Evolutionary conservation across 495 filamentous ascomycete species (phyloP).

Genomic region (Hapsidospora chrysogenum): DNA sequence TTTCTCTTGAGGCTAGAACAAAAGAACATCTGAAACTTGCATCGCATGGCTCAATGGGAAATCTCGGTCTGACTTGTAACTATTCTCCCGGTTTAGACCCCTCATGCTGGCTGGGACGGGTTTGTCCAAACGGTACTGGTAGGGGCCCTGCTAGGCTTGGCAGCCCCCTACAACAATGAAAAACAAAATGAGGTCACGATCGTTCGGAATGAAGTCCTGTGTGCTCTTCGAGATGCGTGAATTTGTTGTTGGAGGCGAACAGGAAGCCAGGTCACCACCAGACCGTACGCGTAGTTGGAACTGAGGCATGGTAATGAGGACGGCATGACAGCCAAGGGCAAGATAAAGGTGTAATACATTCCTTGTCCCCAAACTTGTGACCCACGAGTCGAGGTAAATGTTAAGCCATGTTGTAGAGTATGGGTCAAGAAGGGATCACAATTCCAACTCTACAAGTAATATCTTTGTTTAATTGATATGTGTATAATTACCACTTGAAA

Average conservation of each 20-base stretch:
- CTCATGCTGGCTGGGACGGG: conserved; percentile 1
- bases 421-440: too few species aligned
- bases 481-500: too few species aligned
- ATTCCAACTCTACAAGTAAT: too few species aligned
- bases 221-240: background rate
- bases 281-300: too few species aligned
- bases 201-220: conserved; percentile 1
- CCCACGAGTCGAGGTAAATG: too few species aligned
- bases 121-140: conserved; percentile 1
- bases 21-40: conserved; percentile 1
- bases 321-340: too few species aligned
- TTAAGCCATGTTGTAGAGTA: too few species aligned
- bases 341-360: too few species aligned
- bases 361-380: too few species aligned
- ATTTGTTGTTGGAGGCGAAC: background rate
- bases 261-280: too few species aligned
- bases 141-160: conserved; percentile 2
- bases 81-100: background rate
- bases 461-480: too few species aligned
- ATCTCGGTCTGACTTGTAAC: conserved; percentile 3
- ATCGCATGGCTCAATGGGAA: conserved; percentile 1
- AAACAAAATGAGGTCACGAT: conserved; percentile 5
- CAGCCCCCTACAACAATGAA: conserved; percentile 1
- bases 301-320: too few species aligned
- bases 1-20: conserved; percentile 2